These are phyloP conservation scores for Ganoderma resinaceum DNA, from an alignment of 1,284 basidiomycete genomes.

Conservation along the genomic window DNA sequence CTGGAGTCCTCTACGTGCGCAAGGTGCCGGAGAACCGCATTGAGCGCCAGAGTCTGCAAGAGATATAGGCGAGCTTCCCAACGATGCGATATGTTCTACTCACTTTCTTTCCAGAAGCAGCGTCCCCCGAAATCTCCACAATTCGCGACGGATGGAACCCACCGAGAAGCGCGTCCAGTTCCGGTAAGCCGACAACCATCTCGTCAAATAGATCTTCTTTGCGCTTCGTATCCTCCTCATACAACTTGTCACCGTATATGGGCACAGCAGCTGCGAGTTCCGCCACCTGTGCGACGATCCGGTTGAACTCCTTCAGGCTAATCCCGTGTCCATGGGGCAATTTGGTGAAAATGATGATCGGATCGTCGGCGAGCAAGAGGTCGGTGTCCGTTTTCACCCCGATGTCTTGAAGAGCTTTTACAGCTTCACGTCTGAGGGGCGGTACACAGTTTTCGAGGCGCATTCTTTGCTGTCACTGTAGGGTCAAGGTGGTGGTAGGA, in stretches of 20 bases:
- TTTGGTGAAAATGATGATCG: conserved; percentile 54
- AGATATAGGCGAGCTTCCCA: neutral
- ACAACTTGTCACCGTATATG: conserved; percentile 47
- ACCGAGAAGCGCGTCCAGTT: conserved; percentile 57
- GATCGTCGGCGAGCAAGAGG: conserved; percentile 57
- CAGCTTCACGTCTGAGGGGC: conserved; percentile 38
- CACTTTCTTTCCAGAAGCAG: conserved; percentile 71
- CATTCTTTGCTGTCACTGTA: conserved; percentile 28
- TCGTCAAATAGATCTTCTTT: conserved; percentile 35
- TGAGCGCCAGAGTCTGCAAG: conserved; percentile 60
- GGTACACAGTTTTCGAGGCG: conserved; percentile 35
- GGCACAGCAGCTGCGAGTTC: conserved; percentile 51
- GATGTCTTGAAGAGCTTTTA: conserved; percentile 44
- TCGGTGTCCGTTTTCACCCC: conserved; percentile 66
- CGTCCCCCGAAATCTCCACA: conserved; percentile 71
- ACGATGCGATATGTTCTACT: conserved; percentile 29
- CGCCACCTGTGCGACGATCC: conserved; percentile 47
- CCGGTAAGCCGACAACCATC: conserved; percentile 49
- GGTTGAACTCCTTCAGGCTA: conserved; percentile 52
- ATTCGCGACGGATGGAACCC: conserved; percentile 56
- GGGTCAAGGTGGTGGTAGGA: neutral
- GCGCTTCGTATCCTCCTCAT: conserved; percentile 35
- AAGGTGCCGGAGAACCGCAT: conserved; percentile 62
- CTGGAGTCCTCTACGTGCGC: conserved; percentile 42
- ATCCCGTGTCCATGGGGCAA: conserved; percentile 56